Evolutionary conservation across 352 stramenopile genomes (phyloP).

Genomic region (Phytopythium kandeliae): DNA sequence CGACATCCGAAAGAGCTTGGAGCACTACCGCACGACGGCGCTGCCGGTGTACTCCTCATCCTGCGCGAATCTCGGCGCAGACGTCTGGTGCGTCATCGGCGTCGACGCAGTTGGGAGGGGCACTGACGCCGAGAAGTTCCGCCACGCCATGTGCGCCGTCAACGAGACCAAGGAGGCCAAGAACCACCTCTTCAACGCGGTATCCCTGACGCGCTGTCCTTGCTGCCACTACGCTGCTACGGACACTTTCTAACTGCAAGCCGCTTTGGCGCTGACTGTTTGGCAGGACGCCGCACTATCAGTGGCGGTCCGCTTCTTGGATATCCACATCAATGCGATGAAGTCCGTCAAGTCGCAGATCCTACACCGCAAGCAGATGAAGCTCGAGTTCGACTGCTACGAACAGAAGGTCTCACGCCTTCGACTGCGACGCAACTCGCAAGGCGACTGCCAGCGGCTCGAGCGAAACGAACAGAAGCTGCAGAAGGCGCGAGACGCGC

Average conservation of each 20-base stretch:
- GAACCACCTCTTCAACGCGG: slow-evolving; percentile 70
- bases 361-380: slow-evolving; percentile 50
- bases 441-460: slow-evolving; percentile 20
- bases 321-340: slow-evolving; percentile 77
- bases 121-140: slow-evolving; percentile 64
- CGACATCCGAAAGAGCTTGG: slow-evolving; percentile 64
- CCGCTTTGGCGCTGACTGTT: background rate
- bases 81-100: slow-evolving; percentile 74
- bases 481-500: slow-evolving; percentile 24
- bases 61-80: slow-evolving; percentile 53
- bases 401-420: slow-evolving; percentile 44
- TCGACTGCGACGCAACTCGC: slow-evolving; percentile 11
- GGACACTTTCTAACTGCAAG: too few relatives aligned
- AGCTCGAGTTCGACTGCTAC: slow-evolving; percentile 73
- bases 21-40: slow-evolving; percentile 54
- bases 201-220: slow-evolving; percentile 9
- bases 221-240: background rate
- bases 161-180: slow-evolving; percentile 75
- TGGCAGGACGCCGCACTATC: slow-evolving; percentile 52
- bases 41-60: slow-evolving; percentile 58
- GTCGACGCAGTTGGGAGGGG: slow-evolving; percentile 56
- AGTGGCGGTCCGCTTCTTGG: slow-evolving; percentile 54
- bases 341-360: slow-evolving; percentile 71
- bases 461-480: slow-evolving; percentile 62
- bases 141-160: slow-evolving; percentile 66